A percentile compares a stretch with the other conserved stretches of the same genome.
Evolutionary conservation across 768 basidiomycete species (phyloP).

Genomic region (Trametes elegans): DNA sequence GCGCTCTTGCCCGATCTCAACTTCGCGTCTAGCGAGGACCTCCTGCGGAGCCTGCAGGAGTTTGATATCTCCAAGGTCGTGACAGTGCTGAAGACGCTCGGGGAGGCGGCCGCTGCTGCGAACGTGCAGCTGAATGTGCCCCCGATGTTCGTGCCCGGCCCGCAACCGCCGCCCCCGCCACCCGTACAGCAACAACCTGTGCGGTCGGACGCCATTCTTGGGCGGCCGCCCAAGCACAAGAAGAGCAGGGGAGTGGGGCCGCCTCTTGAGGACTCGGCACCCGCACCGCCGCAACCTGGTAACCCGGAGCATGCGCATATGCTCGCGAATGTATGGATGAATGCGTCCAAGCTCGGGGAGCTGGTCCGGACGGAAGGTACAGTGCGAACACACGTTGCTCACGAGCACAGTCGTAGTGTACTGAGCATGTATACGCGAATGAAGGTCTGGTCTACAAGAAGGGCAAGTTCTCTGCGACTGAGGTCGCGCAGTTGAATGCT

Average conservation of each 20-base stretch:
- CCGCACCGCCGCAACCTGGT: slow-evolving; percentile 25
- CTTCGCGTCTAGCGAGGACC: slow-evolving; percentile 64
- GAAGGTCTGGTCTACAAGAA: slow-evolving; percentile 84
- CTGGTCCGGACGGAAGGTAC: slow-evolving; percentile 68
- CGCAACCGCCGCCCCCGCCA: slow-evolving; percentile 31
- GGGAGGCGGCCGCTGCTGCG: slow-evolving; percentile 51
- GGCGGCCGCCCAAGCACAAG: slow-evolving; percentile 36
- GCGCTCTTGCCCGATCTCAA: slow-evolving; percentile 36
- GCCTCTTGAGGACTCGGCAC: not conserved
- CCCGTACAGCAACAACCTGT: slow-evolving; percentile 42
- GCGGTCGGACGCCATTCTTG: slow-evolving; percentile 43
- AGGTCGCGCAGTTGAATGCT: slow-evolving; percentile 60
- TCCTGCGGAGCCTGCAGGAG: slow-evolving; percentile 69
- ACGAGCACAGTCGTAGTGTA: not conserved
- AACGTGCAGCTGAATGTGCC: slow-evolving; percentile 32
- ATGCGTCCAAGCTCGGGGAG: slow-evolving; percentile 62
- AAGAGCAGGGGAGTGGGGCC: slow-evolving; percentile 9
- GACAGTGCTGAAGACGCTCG: slow-evolving; percentile 60
- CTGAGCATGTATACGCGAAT: not conserved
- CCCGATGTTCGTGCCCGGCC: slow-evolving; percentile 26
- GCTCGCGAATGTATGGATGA: slow-evolving; percentile 80
- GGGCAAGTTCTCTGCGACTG: slow-evolving; percentile 81
- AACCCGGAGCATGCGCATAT: slow-evolving; percentile 62
- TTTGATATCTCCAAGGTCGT: slow-evolving; percentile 73
- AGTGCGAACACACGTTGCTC: not conserved